A percentile compares a stretch with the other conserved stretches of the same genome.
phyloP scores from a whole-genome alignment of 2,329 filamentous ascomycete genomes.

The Rugonectria rugulosa region DNA sequence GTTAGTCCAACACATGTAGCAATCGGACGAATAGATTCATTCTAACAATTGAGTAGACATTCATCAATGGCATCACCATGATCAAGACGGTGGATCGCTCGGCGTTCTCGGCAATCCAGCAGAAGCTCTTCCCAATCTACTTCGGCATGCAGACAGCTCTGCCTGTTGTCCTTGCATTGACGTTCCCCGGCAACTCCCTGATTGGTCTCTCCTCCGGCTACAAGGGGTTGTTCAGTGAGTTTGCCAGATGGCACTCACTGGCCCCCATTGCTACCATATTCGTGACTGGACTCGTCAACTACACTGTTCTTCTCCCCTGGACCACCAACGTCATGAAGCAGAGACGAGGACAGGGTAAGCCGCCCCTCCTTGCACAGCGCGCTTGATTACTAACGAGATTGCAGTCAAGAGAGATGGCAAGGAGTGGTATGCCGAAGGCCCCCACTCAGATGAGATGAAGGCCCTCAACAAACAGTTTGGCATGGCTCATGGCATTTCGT shows the following conservation, averaged over 20 bases:
- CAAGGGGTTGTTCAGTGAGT: slow-evolving; percentile 63
- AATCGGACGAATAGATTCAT: neutral
- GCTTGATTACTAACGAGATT: slow-evolving; percentile 25
- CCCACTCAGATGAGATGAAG: slow-evolving; percentile 86
- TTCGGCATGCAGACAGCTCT: slow-evolving; percentile 83
- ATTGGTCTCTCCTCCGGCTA: slow-evolving; percentile 58
- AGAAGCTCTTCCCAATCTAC: slow-evolving; percentile 85
- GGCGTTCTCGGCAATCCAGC: slow-evolving; percentile 83
- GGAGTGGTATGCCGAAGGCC: slow-evolving; percentile 79
- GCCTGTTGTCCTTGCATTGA: slow-evolving; percentile 77
- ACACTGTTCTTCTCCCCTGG: slow-evolving; percentile 74
- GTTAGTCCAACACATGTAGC: slow-evolving; percentile 47
- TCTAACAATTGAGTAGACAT: slow-evolving; percentile 63
- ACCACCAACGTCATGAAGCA: slow-evolving; percentile 78
- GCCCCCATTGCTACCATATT: slow-evolving; percentile 75
- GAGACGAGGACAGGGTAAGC: slow-evolving; percentile 79
- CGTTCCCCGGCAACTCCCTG: slow-evolving; percentile 73
- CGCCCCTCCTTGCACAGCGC: neutral
- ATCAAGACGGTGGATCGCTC: slow-evolving; percentile 80
- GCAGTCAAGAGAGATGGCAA: slow-evolving; percentile 87
- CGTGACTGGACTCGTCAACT: slow-evolving; percentile 74
- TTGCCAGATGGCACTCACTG: slow-evolving; percentile 70
- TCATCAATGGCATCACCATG: slow-evolving; percentile 76
- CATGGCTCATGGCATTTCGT: slow-evolving; percentile 81
- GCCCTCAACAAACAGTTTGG: slow-evolving; percentile 81